Conservation (phyloP, 495 filamentous ascomycete genomes). For the Elasticomyces elasticus region DNA sequence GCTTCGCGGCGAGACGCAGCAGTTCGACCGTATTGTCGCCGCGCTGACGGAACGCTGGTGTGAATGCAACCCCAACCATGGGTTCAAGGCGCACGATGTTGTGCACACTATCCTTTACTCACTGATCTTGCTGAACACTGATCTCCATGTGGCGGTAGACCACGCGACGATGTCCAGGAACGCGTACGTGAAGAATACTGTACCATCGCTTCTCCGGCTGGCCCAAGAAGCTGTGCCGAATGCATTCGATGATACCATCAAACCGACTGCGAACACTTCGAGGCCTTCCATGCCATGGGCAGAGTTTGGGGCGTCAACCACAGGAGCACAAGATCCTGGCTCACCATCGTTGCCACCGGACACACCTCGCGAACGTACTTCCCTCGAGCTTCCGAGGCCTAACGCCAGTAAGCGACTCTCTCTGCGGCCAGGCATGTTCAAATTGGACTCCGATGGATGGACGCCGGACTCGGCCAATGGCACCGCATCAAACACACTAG, state of each 20-base stretch:
- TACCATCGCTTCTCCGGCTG: slow-evolving; percentile 75
- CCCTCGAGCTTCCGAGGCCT: slow-evolving; percentile 25
- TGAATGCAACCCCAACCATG: slow-evolving; percentile 85
- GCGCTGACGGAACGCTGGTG: slow-evolving; percentile 85
- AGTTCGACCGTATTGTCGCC: slow-evolving; percentile 87
- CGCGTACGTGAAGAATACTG: slow-evolving; percentile 94
- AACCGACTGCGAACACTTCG: slow-evolving; percentile 39
- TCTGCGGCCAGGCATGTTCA: slow-evolving; percentile 24
- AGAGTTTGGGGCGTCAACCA: slow-evolving; percentile 30
- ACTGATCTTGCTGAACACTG: slow-evolving; percentile 87
- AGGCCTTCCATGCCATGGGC: slow-evolving; percentile 29
- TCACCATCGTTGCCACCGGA: slow-evolving; percentile 21
- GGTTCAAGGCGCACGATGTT: slow-evolving; percentile 86
- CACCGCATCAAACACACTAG: slow-evolving; percentile 49
- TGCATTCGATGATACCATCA: slow-evolving; percentile 52
- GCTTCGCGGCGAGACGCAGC: slow-evolving; percentile 87
- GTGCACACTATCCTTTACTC: slow-evolving; percentile 98
- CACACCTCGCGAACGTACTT: slow-evolving; percentile 22
- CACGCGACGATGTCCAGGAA: slow-evolving; percentile 89
- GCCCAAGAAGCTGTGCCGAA: slow-evolving; percentile 60
- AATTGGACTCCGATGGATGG: slow-evolving; percentile 29
- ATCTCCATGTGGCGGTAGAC: slow-evolving; percentile 89
- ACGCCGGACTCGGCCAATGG: slow-evolving; percentile 28
- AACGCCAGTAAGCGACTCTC: slow-evolving; percentile 27
- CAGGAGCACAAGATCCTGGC: slow-evolving; percentile 4